phyloP scores from a whole-genome alignment of 78 protist genomes.

The Cyanophora paradoxa region DNA sequence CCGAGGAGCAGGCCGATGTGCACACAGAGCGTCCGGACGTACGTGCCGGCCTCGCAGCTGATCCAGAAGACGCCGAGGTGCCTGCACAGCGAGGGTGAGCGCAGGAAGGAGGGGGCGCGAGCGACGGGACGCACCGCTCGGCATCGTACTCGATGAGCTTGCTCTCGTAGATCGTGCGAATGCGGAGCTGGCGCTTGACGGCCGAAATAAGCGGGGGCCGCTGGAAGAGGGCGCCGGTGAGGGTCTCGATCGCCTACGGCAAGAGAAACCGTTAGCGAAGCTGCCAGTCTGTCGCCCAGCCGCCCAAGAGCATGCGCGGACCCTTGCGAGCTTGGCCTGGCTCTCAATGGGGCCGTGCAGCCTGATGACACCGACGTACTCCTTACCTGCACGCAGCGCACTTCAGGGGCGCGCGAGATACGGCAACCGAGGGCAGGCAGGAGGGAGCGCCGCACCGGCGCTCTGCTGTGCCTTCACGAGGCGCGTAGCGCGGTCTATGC shows the following conservation, averaged over 20 bases:
- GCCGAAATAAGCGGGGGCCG: constrained; percentile 99
- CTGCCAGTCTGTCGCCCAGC: constrained; percentile 18
- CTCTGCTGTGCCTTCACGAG: constrained; percentile 99
- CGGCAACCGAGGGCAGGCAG: background rate
- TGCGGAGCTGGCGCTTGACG: constrained; percentile 91
- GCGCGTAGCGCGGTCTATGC: constrained; percentile 98
- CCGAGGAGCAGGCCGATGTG: constrained; percentile 98
- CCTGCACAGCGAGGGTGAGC: no score
- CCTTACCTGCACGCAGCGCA: constrained; percentile 78
- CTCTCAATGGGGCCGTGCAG: constrained; percentile 66
- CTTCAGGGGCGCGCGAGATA: background rate
- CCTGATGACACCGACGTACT: constrained; percentile 92
- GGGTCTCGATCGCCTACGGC: constrained; percentile 73
- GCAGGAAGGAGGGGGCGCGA: background rate
- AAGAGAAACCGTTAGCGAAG: no score
- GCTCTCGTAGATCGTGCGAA: constrained; percentile 92
- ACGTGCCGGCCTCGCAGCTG: constrained; percentile 99
- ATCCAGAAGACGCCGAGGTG: constrained; percentile 94
- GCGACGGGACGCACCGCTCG: constrained; percentile 52
- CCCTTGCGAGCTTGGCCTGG: constrained; percentile 41
- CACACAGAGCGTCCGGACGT: constrained; percentile 98
- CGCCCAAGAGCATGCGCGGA: constrained; percentile 28
- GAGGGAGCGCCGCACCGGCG: constrained; percentile 67
- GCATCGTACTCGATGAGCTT: constrained; percentile 89
- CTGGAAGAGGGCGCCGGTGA: constrained; percentile 98